These are phyloP conservation scores for Harrya chromipes DNA, from an alignment of 768 basidiomycete genomes.

Conservation along the genomic window DNA sequence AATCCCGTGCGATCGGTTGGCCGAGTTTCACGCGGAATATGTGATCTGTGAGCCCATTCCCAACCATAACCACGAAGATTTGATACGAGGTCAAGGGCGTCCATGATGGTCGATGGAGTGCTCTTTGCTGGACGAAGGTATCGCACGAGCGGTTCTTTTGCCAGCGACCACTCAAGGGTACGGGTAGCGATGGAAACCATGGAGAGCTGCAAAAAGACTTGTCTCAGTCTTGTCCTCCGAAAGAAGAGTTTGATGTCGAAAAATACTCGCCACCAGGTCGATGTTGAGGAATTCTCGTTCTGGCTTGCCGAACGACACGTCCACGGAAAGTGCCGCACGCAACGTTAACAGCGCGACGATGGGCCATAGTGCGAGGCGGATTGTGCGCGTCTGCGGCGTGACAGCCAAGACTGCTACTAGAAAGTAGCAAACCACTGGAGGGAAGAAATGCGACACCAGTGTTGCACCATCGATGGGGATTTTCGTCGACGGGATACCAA, in stretches of 20 bases:
- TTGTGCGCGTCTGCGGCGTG: conserved; percentile 40
- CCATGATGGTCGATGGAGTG: conserved; percentile 10
- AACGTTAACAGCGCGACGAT: conserved; percentile 42
- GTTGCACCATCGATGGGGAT: conserved; percentile 31
- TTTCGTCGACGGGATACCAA: conserved; percentile 5
- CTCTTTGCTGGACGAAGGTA: conserved; percentile 1
- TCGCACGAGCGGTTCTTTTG: conserved; percentile 11
- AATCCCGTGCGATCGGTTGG: conserved; percentile 39
- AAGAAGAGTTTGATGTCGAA: not conserved
- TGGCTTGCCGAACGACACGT: conserved; percentile 3
- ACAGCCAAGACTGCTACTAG: conserved; percentile 48
- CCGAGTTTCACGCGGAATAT: conserved; percentile 38
- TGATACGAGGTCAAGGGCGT: conserved; percentile 49
- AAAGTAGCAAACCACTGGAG: conserved; percentile 44
- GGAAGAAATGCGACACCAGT: conserved; percentile 38
- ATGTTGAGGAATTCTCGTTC: conserved; percentile 4
- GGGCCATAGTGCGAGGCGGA: conserved; percentile 47
- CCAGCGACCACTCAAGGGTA: conserved; percentile 12
- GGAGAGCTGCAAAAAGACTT: not conserved
- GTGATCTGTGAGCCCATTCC: conserved; percentile 45
- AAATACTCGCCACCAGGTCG: conserved; percentile 9
- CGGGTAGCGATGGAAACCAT: conserved; percentile 10
- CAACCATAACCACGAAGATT: conserved; percentile 62
- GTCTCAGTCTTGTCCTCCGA: too few species aligned
- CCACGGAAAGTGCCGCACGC: conserved; percentile 30